Evolutionary conservation across 2,329 filamentous ascomycete species (phyloP).

Genomic region (Sarocladiaceae sp.): DNA sequence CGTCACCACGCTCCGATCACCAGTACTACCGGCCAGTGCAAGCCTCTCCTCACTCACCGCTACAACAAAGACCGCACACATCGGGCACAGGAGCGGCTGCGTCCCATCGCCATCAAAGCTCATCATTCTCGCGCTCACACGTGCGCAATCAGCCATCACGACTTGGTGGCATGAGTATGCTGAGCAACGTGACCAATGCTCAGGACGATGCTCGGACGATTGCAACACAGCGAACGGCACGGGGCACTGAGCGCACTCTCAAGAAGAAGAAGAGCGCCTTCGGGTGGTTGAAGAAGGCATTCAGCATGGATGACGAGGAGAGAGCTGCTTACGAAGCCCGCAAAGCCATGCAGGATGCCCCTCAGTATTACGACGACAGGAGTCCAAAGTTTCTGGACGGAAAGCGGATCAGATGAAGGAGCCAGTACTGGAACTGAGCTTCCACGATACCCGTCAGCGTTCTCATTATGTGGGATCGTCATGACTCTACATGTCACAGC

Average conservation of each 20-base stretch:
- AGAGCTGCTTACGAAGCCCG: slow-evolving; percentile 54
- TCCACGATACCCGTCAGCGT: neutral
- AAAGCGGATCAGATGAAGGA: slow-evolving; percentile 36
- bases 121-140: slow-evolving; percentile 31
- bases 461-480: too few relatives aligned
- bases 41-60: slow-evolving; percentile 59
- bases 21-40: slow-evolving; percentile 60
- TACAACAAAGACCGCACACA: slow-evolving; percentile 57
- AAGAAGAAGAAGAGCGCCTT: slow-evolving; percentile 67
- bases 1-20: slow-evolving; percentile 31
- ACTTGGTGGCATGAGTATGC: slow-evolving; percentile 51
- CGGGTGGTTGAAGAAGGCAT: slow-evolving; percentile 66
- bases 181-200: slow-evolving; percentile 50
- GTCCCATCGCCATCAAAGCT: slow-evolving; percentile 20
- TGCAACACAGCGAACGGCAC: slow-evolving; percentile 14
- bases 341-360: slow-evolving; percentile 39
- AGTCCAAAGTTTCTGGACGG: slow-evolving; percentile 55
- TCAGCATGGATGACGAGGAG: slow-evolving; percentile 61
- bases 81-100: slow-evolving; percentile 31
- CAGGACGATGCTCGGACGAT: slow-evolving; percentile 30
- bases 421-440: neutral
- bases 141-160: slow-evolving; percentile 48
- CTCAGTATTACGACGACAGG: slow-evolving; percentile 45
- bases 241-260: slow-evolving; percentile 34
- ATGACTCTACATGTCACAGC: too few relatives aligned